A percentile compares a stretch with the other conserved stretches of the same genome.
phyloP scores from a whole-genome alignment of 1,139 yeast species.

The Yamadazyma conglobata region DNA sequence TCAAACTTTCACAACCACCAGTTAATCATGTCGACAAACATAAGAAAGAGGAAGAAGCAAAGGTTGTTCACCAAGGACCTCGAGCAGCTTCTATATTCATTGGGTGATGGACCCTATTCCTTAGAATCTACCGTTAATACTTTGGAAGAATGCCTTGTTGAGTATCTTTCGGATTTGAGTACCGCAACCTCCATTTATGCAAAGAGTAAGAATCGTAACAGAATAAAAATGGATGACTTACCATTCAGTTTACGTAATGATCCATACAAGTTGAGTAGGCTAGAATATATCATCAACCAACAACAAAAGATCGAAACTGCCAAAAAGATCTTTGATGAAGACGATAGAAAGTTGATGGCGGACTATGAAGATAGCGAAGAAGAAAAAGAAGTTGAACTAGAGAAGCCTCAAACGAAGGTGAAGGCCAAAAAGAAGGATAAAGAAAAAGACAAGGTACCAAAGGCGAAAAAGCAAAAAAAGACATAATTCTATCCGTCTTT shows the following conservation, averaged over 20 bases:
- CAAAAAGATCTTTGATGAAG: conserved; percentile 75
- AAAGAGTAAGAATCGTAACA: conserved; percentile 49
- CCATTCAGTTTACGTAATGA: conserved; percentile 82
- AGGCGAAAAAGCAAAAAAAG: conserved; percentile 11
- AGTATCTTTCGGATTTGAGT: conserved; percentile 64
- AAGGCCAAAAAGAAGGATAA: conserved; percentile 8
- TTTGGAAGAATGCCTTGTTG: conserved; percentile 79
- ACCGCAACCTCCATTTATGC: conserved; percentile 23
- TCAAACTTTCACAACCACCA: no score
- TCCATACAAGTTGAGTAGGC: conserved; percentile 78
- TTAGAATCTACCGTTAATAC: conserved; percentile 73
- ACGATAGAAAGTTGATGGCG: conserved; percentile 19
- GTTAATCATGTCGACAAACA: conserved; percentile 10
- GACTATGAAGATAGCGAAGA: conserved; percentile 12
- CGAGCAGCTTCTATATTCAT: conserved; percentile 73
- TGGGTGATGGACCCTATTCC: conserved; percentile 83
- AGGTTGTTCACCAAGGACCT: conserved; percentile 60
- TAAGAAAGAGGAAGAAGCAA: conserved; percentile 30
- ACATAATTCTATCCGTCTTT: no score
- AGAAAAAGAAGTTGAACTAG: conserved; percentile 8
- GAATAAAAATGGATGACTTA: conserved; percentile 84
- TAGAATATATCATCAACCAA: conserved; percentile 72
- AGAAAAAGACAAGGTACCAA: conserved; percentile 6
- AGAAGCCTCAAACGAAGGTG: conserved; percentile 3
- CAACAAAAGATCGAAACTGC: conserved; percentile 78